Conservation (phyloP, 345 rosid genomes). For the Salix caprea region DNA sequence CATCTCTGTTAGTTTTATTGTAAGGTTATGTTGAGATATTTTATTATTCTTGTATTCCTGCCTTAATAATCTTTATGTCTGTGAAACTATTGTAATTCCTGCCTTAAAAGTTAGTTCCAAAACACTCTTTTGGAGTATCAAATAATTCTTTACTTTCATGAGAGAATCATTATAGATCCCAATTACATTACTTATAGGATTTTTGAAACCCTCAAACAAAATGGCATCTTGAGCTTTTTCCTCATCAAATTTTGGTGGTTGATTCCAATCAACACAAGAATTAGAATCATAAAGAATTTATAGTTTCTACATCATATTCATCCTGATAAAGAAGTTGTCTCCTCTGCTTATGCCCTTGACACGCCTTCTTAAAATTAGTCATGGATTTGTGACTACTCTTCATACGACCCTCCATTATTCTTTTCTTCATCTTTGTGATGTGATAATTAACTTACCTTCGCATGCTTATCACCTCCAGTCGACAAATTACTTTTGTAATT, state of each 20-base stretch:
- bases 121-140: too few relatives aligned
- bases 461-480: neutral
- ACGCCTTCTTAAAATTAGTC: too few relatives aligned
- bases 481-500: neutral
- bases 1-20: conserved; percentile 2
- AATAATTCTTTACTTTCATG: too few relatives aligned
- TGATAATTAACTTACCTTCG: neutral
- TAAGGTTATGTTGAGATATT: neutral
- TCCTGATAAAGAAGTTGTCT: too few relatives aligned
- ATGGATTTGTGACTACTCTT: neutral
- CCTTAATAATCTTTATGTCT: neutral
- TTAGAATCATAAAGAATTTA: too few relatives aligned
- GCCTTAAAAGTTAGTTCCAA: too few relatives aligned
- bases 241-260: neutral
- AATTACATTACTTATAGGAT: too few relatives aligned
- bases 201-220: too few relatives aligned
- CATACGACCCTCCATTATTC: neutral
- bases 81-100: neutral
- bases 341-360: too few relatives aligned
- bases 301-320: neutral
- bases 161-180: too few relatives aligned
- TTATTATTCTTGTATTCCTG: neutral
- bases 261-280: neutral
- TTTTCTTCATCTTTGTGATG: neutral
- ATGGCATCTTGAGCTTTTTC: too few relatives aligned